A percentile compares a stretch with the other conserved stretches of the same genome.
Conservation (phyloP, 2,329 filamentous ascomycete genomes). For the Colletotrichum sp. region DNA sequence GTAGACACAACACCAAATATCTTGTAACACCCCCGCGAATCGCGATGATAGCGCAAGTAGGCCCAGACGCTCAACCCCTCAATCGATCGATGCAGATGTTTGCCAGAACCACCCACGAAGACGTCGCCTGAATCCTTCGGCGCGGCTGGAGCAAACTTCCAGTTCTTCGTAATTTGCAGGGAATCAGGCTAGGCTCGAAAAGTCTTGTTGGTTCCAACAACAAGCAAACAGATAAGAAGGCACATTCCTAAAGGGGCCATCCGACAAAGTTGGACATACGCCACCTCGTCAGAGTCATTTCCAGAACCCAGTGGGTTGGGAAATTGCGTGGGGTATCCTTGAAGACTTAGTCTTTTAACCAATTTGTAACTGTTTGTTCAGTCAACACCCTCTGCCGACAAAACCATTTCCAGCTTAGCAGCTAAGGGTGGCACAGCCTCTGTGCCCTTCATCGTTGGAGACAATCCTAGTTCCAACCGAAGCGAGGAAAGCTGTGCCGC, state of each 20-base stretch:
- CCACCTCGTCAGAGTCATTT: not conserved
- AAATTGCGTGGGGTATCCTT: not conserved
- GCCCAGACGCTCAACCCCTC: not conserved
- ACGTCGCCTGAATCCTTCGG: not conserved
- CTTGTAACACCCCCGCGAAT: not conserved
- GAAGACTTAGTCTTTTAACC: rapidly evolving
- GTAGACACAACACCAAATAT: no score
- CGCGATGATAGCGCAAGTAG: not conserved
- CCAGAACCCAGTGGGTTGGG: not conserved
- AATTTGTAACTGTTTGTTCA: rapidly evolving
- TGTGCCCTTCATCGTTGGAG: not conserved
- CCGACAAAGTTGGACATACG: not conserved
- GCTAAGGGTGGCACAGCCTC: not conserved
- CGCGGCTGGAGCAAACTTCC: not conserved
- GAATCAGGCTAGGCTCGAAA: not conserved
- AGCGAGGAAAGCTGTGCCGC: not conserved
- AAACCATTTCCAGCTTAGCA: not conserved
- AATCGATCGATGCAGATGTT: not conserved
- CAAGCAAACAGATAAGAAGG: not conserved
- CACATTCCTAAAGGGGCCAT: not conserved
- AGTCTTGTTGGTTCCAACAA: not conserved
- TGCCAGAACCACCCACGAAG: not conserved
- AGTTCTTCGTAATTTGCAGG: not conserved
- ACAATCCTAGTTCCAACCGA: not conserved
- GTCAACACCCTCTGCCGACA: not conserved